Evolutionary conservation across 768 basidiomycete species (phyloP).

Genomic region (Sarcodon aspratus): DNA sequence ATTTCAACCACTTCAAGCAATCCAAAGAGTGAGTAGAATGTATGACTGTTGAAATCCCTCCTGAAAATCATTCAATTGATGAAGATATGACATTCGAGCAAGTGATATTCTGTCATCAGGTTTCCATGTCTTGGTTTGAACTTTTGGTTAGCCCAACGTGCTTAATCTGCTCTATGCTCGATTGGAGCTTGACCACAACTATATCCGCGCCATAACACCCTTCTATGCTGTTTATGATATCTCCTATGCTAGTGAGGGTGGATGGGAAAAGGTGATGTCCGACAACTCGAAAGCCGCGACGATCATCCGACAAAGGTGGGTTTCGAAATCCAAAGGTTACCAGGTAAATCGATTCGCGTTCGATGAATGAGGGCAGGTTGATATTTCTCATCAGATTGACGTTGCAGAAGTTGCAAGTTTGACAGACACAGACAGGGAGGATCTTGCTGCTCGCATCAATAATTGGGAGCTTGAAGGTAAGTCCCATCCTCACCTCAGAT

Average conservation of each 20-base stretch:
- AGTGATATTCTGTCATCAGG: background rate
- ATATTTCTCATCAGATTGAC: conserved; percentile 19
- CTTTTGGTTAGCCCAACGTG: no score
- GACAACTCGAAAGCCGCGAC: conserved; percentile 21
- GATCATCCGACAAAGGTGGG: conserved; percentile 22
- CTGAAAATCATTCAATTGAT: no score
- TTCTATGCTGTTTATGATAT: conserved; percentile 35
- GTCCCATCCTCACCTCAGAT: background rate
- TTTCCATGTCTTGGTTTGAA: no score
- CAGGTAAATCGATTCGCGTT: conserved; percentile 9
- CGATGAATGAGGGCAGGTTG: background rate
- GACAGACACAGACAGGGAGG: conserved; percentile 18
- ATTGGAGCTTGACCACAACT: conserved; percentile 33
- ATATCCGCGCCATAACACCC: conserved; percentile 34
- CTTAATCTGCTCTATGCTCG: conserved; percentile 33
- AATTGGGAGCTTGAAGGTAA: conserved; percentile 28
- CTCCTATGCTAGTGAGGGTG: conserved; percentile 13
- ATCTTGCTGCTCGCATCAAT: conserved; percentile 23
- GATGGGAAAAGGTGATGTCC: conserved; percentile 17
- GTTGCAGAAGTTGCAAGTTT: conserved; percentile 17
- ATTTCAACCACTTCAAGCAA: conserved; percentile 31
- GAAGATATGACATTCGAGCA: no score
- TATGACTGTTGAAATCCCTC: background rate
- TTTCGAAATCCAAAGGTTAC: conserved; percentile 9
- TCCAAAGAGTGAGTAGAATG: conserved; percentile 20